Evolutionary conservation across 441 rosid genomes (phyloP).

Genomic region (Omphalea diandra): DNA sequence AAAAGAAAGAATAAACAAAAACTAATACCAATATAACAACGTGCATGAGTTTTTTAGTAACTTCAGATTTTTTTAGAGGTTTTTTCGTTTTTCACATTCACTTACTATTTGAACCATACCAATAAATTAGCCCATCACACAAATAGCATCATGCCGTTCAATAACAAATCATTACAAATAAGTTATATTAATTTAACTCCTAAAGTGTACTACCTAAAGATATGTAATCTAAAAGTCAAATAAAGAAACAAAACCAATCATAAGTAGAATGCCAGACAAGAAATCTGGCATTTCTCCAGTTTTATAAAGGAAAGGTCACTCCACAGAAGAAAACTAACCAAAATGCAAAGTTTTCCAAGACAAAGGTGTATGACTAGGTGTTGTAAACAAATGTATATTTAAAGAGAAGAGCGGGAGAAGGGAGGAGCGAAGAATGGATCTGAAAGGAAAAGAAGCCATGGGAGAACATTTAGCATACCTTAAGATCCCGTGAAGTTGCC

Average conservation of each 20-base stretch:
- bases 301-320: not conserved
- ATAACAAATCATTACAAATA: too few species aligned
- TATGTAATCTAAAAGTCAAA: not conserved
- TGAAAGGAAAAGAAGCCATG: conserved; percentile 4
- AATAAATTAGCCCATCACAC: too few species aligned
- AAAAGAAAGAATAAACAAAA: not conserved
- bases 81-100: too few species aligned
- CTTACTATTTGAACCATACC: too few species aligned
- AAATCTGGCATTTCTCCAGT: not conserved
- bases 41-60: too few species aligned
- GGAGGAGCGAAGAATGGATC: not conserved
- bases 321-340: not conserved
- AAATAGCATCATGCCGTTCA: too few species aligned
- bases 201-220: not conserved
- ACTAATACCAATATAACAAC: too few species aligned
- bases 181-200: not conserved
- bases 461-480: conserved; percentile 45
- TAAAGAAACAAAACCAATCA: not conserved
- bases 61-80: too few species aligned
- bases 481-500: conserved; percentile 90
- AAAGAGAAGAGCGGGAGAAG: conserved; percentile 16
- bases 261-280: not conserved
- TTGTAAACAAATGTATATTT: not conserved
- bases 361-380: not conserved
- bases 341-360: not conserved